Evolutionary conservation across 1,139 yeast genomes (phyloP).

Genomic region (Zygosaccharomyces pseudobailii): DNA sequence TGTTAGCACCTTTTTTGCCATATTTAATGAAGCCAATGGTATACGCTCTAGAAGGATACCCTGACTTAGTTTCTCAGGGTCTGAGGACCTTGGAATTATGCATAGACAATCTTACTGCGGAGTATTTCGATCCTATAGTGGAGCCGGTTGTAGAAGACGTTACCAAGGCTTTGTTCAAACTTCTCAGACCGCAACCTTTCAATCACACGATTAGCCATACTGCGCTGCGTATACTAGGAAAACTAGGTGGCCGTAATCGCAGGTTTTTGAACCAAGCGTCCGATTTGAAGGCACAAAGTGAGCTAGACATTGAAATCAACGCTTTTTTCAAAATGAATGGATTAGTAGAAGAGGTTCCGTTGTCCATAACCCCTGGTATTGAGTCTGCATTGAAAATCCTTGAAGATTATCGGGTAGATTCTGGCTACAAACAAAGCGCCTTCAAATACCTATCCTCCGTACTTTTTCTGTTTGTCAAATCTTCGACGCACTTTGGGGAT

Average conservation of each 20-base stretch:
- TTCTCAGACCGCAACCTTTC: conserved; percentile 86
- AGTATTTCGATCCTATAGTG: conserved; percentile 92
- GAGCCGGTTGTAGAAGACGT: conserved; percentile 95
- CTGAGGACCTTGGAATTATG: conserved; percentile 91
- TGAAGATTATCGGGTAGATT: conserved; percentile 61
- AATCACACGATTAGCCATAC: conserved; percentile 90
- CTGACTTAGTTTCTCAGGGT: conserved; percentile 91
- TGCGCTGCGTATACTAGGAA: conserved; percentile 87
- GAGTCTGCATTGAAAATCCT: conserved; percentile 62
- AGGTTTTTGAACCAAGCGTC: conserved; percentile 72
- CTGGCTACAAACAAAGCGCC: conserved; percentile 71
- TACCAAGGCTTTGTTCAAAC: conserved; percentile 89
- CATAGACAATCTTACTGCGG: conserved; percentile 93
- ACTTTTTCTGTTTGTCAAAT: conserved; percentile 59
- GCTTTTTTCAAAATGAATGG: conserved; percentile 73
- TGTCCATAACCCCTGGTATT: conserved; percentile 80
- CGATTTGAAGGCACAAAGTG: conserved; percentile 53
- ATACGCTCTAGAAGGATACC: conserved; percentile 83
- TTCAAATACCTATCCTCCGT: conserved; percentile 66
- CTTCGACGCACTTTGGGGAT: conserved; percentile 59
- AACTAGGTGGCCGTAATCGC: conserved; percentile 93
- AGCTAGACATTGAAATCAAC: conserved; percentile 61
- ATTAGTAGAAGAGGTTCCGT: conserved; percentile 52
- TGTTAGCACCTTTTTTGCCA: conserved; percentile 85
- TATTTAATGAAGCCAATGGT: conserved; percentile 88